Evolutionary conservation across 2,329 filamentous ascomycete species (phyloP), one percentile per base, ranked within the genome.

Genomic region (Fusarium chlamydosporum): DNA sequence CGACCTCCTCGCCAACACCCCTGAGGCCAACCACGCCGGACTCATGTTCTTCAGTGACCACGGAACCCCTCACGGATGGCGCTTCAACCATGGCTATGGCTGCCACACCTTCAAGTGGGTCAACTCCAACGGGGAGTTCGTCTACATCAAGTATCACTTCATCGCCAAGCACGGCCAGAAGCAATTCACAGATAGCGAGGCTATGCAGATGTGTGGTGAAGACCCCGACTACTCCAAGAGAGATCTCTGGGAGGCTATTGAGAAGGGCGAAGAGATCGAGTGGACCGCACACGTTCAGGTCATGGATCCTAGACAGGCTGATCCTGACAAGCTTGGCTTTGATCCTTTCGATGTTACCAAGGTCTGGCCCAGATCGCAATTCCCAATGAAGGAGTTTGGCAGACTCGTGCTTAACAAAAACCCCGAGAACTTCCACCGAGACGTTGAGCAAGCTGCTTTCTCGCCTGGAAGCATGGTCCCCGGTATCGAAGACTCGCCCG

Each of bases 131-230:
- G 56, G 34, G 3, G 56, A 61, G 1, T 61, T 60, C 3, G 38
- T 60, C 2, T 61, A 61, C 27, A 60, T 60, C 18, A 60, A 40
- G 40, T 61, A 53, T 13, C 58, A 60, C 16, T 61, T 61, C n/a
- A 61, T 61, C 9, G 45, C 23, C 10, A 61, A 61, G 16, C 56
- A 61, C 5, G 34, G 56, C 2, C 59, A 61, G 29, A 61, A 61
- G 23, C 40, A 61, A 3, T 61, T 61, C 5, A 54, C 59, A 3
- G 46, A 61, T 1, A 54, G 56, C 11, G 29, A 61, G 12, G 29
- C 40, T n/a, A 61, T 61, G 29, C 34, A 38, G 18, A 61, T 61
- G 45, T 61, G 59, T 5, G 56, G 56, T 5, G 59, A 61, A 8
- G 59, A 61, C 11, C 29, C 59, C 0, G 56, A 33, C 15, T 41